phyloP scores from a whole-genome alignment of 305 asterid species.

The Fraxinus sp. region DNA sequence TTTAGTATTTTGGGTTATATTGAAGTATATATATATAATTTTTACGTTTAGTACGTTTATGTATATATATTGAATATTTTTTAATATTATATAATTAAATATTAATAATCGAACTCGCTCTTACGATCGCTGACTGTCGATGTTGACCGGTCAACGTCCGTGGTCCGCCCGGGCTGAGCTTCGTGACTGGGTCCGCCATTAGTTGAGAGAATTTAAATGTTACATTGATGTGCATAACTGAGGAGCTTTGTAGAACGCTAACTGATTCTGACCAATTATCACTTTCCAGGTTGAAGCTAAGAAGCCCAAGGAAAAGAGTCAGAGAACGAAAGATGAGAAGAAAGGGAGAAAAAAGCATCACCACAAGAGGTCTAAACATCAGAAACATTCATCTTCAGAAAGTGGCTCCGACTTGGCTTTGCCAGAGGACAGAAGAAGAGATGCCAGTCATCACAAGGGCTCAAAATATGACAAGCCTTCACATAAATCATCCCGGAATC shows the following conservation, averaged over 20 bases:
- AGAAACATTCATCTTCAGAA: conserved; percentile 42
- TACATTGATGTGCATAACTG: not conserved
- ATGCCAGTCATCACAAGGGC: conserved; percentile 27
- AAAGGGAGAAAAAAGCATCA: conserved; percentile 47
- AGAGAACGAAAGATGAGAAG: conserved; percentile 32
- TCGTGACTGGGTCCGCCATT: no score
- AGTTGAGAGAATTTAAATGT: not conserved
- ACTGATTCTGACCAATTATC: conserved; percentile 20
- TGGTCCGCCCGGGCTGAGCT: no score
- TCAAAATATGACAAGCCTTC: conserved; percentile 33
- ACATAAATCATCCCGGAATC: conserved; percentile 15
- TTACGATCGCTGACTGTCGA: no score
- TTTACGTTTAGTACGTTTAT: no score
- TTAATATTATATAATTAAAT: no score
- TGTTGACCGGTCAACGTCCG: no score
- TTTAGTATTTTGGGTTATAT: no score
- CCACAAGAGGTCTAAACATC: conserved; percentile 43
- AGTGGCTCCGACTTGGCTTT: conserved; percentile 41
- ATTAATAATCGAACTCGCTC: no score
- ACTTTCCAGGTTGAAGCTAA: conserved; percentile 57
- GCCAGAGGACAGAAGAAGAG: conserved; percentile 34
- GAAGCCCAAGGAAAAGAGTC: conserved; percentile 43
- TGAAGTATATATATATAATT: no score
- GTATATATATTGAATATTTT: no score
- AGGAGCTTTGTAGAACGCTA: not conserved